phyloP scores from a whole-genome alignment of 2,329 filamentous ascomycete species.

The Fusarium equiseti region DNA sequence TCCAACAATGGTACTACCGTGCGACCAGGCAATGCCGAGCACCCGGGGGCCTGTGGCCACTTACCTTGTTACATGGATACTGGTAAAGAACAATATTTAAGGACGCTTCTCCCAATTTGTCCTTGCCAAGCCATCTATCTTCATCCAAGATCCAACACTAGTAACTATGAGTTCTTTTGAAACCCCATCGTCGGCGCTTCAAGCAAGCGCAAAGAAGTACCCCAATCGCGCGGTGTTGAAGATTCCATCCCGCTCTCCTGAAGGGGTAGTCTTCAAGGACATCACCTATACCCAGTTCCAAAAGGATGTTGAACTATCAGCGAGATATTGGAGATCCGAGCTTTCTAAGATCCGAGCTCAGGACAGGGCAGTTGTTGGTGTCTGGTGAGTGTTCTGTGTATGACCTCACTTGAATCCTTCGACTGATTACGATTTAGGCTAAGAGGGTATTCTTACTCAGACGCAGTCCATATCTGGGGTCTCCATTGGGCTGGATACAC shows the following conservation, averaged over 20 bases:
- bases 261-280: slow-evolving; percentile 13
- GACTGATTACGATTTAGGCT: slow-evolving; percentile 15
- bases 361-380: slow-evolving; percentile 29
- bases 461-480: slow-evolving; percentile 35
- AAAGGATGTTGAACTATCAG: slow-evolving; percentile 19
- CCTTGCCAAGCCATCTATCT: neutral
- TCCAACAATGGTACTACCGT: neutral
- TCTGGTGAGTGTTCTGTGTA: slow-evolving; percentile 20
- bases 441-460: slow-evolving; percentile 27
- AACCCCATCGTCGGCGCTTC: slow-evolving; percentile 11
- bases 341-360: neutral
- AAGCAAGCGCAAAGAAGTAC: neutral
- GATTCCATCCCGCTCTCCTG: neutral
- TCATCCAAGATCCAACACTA: neutral
- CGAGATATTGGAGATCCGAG: slow-evolving; percentile 27
- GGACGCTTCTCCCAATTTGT: neutral
- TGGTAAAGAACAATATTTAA: neutral
- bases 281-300: slow-evolving; percentile 25
- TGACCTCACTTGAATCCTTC: accelerated
- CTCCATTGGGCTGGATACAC: slow-evolving; percentile 39
- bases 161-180: neutral
- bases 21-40: neutral
- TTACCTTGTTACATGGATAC: neutral
- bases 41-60: neutral
- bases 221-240: slow-evolving; percentile 28